Base-by-base conservation (phyloP, 1,284 basidiomycete genomes). In the Agaricales sp. region DNA sequence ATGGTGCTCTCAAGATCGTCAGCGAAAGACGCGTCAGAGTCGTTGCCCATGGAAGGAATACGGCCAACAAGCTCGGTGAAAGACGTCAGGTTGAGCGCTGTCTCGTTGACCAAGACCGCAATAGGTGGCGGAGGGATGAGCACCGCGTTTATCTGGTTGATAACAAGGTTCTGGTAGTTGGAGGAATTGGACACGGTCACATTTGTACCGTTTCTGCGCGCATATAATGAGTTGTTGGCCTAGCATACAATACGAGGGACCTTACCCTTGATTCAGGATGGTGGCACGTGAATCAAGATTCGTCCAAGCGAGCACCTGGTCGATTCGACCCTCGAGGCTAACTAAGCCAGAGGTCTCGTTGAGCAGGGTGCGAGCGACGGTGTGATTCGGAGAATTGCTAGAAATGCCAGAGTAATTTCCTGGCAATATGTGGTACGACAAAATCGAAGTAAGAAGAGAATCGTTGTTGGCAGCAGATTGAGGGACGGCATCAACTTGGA, bases 301-400 rank as follows among this genome's bases (percentile, higher is more conserved):
- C 18, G 77, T 70, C 80, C 79, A 81, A 0, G 75, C 77, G 11
- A 88, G 63, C 4, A 83, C 87, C 56, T 87, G 83, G 8, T 68
- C 67, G 55, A 71, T 67, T 54, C 68, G 68, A 2, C 71, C 80
- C 58, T 80, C 78, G 1, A 84, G 71, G 24, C 59, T 62, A 2
- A 81, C 80, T 16, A 69, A 56, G 0, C 61, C 51, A 0, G 71
- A 58, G 46, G 39, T 41, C 39, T 74, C 68, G 45, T 73, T 75
- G 45, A 86, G 67, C 13, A 81, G 66, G 0, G 85, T 83, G 38
- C 79, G 72, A 2, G 80, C 80, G 48, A 88, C 65, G 0, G 84
- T 86, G 49, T 75, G 64, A 54, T 76, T 76, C 2, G 76, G 75
- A 54, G 63, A 74, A 4, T 64, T 62, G 2, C 66, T 61, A 6